These are phyloP conservation scores for Atkinsonella hypoxylon DNA, from an alignment of 2,329 filamentous ascomycete species.

Conservation along the genomic window DNA sequence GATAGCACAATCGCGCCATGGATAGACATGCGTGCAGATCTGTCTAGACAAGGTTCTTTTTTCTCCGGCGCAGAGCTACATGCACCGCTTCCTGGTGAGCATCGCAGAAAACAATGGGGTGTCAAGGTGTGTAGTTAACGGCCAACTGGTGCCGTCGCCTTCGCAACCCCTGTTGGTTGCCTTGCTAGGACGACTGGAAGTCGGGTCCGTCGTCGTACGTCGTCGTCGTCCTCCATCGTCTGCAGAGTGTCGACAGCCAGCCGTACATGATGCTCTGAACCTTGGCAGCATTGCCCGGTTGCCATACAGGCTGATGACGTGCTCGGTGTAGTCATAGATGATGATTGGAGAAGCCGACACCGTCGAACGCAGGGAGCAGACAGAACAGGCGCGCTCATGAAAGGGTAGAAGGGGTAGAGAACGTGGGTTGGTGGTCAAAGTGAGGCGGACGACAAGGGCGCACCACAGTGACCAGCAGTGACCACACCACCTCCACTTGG, in stretches of 20 bases:
- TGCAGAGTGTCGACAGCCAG: too few species aligned
- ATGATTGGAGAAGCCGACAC: not conserved
- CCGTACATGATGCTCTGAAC: not conserved
- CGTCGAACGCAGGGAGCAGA: not conserved
- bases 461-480: not conserved
- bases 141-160: not conserved
- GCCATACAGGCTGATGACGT: not conserved
- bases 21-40: too few species aligned
- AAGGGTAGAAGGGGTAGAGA: not conserved
- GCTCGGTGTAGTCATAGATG: not conserved
- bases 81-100: too few species aligned
- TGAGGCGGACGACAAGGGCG: slow-evolving; percentile 3
- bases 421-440: not conserved
- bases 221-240: too few species aligned
- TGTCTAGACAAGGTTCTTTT: too few species aligned
- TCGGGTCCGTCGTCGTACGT: too few species aligned
- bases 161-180: not conserved
- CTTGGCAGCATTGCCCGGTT: not conserved
- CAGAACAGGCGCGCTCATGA: not conserved
- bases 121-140: not conserved
- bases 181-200: not conserved
- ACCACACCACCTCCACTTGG: not conserved
- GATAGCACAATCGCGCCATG: too few species aligned
- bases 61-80: too few species aligned
- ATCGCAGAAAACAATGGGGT: too few species aligned